Evolutionary conservation across 208 protist genomes (phyloP), one percentile per base, ranked within the genome.

Genomic region (Leishmania major): DNA sequence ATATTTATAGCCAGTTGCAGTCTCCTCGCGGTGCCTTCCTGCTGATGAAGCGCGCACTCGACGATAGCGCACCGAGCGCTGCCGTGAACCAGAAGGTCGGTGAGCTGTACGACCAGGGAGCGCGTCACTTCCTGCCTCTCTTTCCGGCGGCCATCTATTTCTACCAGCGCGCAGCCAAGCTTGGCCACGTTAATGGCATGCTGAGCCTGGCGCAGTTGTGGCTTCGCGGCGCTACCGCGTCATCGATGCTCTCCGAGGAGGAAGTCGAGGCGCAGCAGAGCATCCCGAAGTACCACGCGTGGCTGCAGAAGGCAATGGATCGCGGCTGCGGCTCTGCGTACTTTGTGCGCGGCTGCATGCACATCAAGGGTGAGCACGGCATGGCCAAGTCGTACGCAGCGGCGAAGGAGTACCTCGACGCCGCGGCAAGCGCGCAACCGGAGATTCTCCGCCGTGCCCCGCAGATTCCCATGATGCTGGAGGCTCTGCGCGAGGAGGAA

Each of bases 121-220:
- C 89, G 11, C 88, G 91, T 60, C 86, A 95, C 88, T 97, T 98
- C 77, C 87, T 95, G 17, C 94, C 95, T 2, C 82, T 97, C 51
- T 97, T 98, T 85, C 93, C 94, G 15, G 93, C 93, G 35, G 94
- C 95, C 8, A 47, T 98, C 45, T 93, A 95, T 87, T 98, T 97
- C 80, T 97, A 96, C 87, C 93, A 98, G 87, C 95, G 94, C 57
- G 95, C 95, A 43, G 95, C 95, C 37, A 81, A 90, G 75, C 87
- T 92, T 35, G 95, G 95, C 31, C 90, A 88, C 82, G 91, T 95
- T n/a, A 89, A 91, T 78, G 91, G 92, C 28, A 97, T 98, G 95
- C 87, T 97, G 60, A 89, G 88, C 67, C 89, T 97, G 35, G 91
- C 95, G 11, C 93, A 97, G 87, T 82, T 98, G 64, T 96, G 91